Percentiles rank a stretch among this genome's conserved stretches.
Evolutionary conservation across 2,329 filamentous ascomycete species (phyloP).

Genomic region (Apiospora kogelbergensis): DNA sequence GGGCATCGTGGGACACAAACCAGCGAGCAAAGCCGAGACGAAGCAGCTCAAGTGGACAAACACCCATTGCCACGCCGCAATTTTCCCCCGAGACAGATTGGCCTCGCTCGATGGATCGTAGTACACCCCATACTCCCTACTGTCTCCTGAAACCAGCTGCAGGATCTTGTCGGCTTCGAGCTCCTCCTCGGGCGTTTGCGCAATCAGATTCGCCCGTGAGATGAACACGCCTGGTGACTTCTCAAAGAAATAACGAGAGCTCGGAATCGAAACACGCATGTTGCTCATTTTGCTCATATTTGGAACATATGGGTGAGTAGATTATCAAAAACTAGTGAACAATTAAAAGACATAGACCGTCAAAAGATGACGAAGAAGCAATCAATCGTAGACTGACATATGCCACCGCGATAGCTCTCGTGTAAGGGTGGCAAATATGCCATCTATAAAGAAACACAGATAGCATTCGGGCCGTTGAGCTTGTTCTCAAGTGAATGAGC

Average conservation of each 20-base stretch:
- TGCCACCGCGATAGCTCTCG: not conserved
- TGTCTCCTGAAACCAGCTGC: constrained; percentile 3
- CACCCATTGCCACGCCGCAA: not conserved
- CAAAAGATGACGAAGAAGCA: not conserved
- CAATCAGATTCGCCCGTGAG: not conserved
- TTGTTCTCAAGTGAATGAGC: not conserved
- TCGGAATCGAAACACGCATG: not conserved
- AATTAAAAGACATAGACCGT: not conserved
- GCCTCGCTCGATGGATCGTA: not conserved
- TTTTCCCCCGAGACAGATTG: not conserved
- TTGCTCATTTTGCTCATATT: not conserved
- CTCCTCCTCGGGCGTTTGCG: constrained; percentile 1
- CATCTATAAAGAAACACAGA: not conserved
- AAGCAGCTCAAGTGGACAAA: not conserved
- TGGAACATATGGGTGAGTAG: not conserved
- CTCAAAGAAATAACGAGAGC: not conserved
- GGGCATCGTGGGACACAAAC: not conserved
- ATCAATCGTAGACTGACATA: not conserved
- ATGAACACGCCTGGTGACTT: constrained; percentile 5
- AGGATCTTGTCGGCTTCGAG: not conserved
- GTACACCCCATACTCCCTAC: not conserved
- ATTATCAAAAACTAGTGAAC: not conserved
- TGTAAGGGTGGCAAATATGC: not conserved
- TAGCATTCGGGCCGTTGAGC: not conserved
- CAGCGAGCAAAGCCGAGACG: not conserved